Base-by-base conservation (phyloP, 2,329 filamentous ascomycete species). In the Alternaria arbusti region DNA sequence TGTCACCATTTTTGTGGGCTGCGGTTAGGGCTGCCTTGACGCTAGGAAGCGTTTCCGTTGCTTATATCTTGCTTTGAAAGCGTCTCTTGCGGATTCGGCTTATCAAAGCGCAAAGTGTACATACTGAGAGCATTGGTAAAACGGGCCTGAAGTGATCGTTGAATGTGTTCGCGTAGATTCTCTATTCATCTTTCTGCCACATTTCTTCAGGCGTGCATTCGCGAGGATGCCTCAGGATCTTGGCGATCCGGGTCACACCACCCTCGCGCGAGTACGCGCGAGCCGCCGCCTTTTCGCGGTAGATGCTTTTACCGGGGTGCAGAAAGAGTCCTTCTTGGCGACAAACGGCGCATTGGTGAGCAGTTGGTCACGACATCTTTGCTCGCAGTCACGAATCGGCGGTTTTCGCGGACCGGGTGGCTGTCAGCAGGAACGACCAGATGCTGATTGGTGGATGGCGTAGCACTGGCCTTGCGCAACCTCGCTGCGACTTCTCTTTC, bases 281-380 rank as follows among this genome's bases (percentile, higher is more conserved):
- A 43, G 45, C 20, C 45, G 30, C 49, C 54, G 57, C 54, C 26
- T 50, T 59, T n/a, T 12, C 30, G 25, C 65, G 65, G 59, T 20
- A 58, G 22, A 60, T 7, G 17, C 15, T 40, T 52, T 52, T 59
- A 46, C 47, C 61, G 30, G 49, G 9, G 9, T 17, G 23, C 30
- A 30, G 20, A 3, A 15, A 30, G 28, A 10, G 13, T 23, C 15
- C n/a, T n/a, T 40, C 30, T 52, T 52, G 30, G 49, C 49, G 5
- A 5, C 1, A 20, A 40, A 36, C 20, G 13, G 49, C 49, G 30
- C 49, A 52, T 52, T 52, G 54, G 66, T 65, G 65, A 59, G 59
- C 62, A 49, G 59, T 54, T 51, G 44, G 66, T 72, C 68, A 70
- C 70, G 68, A 71, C 70, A 72, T 71, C 28, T 40, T 12, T 44